Percentiles rank a stretch among this genome's conserved stretches.
Evolutionary conservation across 2,329 filamentous ascomycete species (phyloP).

Genomic region (Trichoderma lentiforme): DNA sequence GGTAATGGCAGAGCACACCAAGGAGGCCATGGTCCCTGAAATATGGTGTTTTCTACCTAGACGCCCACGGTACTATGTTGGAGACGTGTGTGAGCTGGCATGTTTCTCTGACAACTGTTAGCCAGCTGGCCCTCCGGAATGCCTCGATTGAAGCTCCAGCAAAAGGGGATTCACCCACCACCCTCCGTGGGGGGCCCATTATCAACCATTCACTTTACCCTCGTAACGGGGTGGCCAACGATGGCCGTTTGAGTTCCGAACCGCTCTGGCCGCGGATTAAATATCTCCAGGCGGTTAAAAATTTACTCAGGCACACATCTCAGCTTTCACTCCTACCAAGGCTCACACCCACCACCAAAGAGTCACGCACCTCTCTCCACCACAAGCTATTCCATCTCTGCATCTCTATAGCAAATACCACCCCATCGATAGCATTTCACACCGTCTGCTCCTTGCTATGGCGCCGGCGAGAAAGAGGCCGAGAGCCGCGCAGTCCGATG

Average conservation of each 20-base stretch:
- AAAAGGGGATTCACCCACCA: neutral
- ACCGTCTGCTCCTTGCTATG: constrained; percentile 19
- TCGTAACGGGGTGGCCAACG: neutral
- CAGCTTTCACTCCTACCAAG: neutral
- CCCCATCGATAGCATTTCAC: neutral
- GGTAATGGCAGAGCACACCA: constrained; percentile 26
- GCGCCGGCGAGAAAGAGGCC: constrained; percentile 27
- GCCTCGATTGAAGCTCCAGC: neutral
- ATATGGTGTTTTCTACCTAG: neutral
- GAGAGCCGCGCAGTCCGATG: constrained; percentile 21
- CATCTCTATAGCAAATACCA: neutral
- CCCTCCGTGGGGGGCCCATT: neutral
- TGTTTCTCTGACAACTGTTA: neutral
- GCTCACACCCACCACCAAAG: neutral
- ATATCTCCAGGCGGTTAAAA: neutral
- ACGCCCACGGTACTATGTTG: neutral
- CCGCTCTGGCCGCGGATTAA: neutral
- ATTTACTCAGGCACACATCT: neutral
- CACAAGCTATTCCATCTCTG: neutral
- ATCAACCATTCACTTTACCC: constrained; percentile 10
- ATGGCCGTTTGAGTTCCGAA: neutral
- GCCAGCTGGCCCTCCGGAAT: neutral
- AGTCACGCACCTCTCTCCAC: neutral
- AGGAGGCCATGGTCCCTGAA: neutral
- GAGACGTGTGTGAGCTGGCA: neutral